phyloP scores from a whole-genome alignment of 805 yeast genomes.

The Kluyveromyces aestuarii region DNA sequence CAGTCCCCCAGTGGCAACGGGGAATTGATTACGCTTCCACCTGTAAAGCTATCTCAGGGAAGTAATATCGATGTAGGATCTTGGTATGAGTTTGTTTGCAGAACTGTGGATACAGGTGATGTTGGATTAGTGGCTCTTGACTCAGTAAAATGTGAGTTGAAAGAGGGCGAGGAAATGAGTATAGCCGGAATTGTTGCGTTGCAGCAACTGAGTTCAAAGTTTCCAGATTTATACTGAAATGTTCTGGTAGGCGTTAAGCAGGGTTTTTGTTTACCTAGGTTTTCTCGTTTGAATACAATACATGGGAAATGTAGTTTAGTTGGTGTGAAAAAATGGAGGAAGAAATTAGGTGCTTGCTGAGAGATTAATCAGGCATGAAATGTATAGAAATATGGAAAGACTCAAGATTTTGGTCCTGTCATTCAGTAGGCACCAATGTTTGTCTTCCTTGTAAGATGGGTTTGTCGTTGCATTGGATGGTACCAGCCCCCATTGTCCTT shows the following conservation, averaged over 20 bases:
- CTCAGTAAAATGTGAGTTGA: conserved; percentile 22
- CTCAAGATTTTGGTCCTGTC: not conserved
- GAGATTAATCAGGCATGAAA: too few relatives aligned
- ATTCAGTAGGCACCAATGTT: conserved; percentile 5
- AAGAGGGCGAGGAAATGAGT: conserved; percentile 23
- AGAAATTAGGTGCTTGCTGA: not conserved
- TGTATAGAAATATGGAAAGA: not conserved
- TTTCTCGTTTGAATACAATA: not conserved
- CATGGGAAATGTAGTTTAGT: not conserved
- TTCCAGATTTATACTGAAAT: conserved; percentile 25
- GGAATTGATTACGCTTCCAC: conserved; percentile 21
- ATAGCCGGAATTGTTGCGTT: conserved; percentile 26
- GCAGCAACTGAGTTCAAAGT: conserved; percentile 20
- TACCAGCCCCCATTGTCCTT: conserved; percentile 51
- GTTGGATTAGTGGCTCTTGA: conserved; percentile 26
- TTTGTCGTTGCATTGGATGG: conserved; percentile 47
- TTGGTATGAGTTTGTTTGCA: conserved; percentile 30
- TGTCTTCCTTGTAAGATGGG: conserved; percentile 23
- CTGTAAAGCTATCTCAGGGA: conserved; percentile 18
- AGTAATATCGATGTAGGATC: conserved; percentile 18
- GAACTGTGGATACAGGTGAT: conserved; percentile 27
- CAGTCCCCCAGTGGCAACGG: conserved; percentile 21
- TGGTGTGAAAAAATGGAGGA: not conserved
- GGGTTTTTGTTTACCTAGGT: too few relatives aligned
- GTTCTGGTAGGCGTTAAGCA: too few relatives aligned